A percentile compares a stretch with the other conserved stretches of the same genome.
Evolutionary conservation across 345 rosid species (phyloP).

Genomic region (Populus euphratica): DNA sequence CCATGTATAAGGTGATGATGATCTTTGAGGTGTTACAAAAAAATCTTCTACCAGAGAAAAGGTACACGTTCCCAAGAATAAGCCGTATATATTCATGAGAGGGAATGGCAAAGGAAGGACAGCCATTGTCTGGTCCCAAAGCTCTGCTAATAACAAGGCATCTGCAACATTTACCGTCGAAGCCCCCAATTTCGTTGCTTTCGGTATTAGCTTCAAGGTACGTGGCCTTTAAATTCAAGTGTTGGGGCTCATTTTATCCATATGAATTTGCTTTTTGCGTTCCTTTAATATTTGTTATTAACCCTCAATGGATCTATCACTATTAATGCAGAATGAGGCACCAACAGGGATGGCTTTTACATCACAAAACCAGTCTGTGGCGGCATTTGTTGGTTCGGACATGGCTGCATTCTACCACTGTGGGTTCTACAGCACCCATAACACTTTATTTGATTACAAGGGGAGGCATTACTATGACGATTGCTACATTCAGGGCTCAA

Average conservation of each 20-base stretch:
- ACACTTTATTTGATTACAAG: constrained; percentile 86
- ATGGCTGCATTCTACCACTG: constrained; percentile 83
- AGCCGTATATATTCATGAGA: constrained; percentile 81
- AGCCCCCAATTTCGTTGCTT: constrained; percentile 64
- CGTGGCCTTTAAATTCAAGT: background rate
- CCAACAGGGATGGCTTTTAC: constrained; percentile 85
- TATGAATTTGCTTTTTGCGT: background rate
- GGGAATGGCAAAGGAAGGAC: constrained; percentile 92
- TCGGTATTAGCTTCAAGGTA: constrained; percentile 85
- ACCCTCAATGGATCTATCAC: background rate
- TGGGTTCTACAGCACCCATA: constrained; percentile 82
- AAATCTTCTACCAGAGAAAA: constrained; percentile 51
- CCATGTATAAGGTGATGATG: background rate
- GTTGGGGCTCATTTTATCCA: background rate
- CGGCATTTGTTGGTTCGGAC: constrained; percentile 78
- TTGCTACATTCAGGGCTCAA: constrained; percentile 89
- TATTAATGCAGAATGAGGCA: constrained; percentile 64
- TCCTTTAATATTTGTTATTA: background rate
- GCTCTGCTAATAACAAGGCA: constrained; percentile 53
- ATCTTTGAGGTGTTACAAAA: background rate
- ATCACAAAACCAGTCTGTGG: constrained; percentile 93
- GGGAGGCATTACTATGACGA: constrained; percentile 83
- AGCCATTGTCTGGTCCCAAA: constrained; percentile 48
- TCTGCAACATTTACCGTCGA: constrained; percentile 74
- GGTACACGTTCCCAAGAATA: constrained; percentile 60